Conservation (phyloP, 1,284 basidiomycete species). For the Ceratobasidium papillatum region DNA sequence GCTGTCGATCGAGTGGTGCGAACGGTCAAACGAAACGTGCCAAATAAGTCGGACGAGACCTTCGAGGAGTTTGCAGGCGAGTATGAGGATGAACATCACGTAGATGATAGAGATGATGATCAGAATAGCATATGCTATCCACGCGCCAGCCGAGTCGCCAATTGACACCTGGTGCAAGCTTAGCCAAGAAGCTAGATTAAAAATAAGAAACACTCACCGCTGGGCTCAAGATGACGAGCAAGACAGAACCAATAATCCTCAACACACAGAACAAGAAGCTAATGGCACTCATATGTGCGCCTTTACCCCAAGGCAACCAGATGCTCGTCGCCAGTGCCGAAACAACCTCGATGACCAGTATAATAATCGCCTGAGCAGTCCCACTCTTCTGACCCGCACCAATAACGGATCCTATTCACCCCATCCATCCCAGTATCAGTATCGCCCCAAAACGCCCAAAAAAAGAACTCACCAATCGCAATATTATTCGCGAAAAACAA, state of each 20-base stretch:
- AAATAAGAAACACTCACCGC: slow-evolving; percentile 66
- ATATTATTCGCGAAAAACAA: slow-evolving; percentile 85
- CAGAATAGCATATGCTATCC: slow-evolving; percentile 93
- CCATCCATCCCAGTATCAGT: no score
- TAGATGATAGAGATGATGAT: slow-evolving; percentile 88
- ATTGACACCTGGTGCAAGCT: slow-evolving; percentile 72
- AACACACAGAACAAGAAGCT: slow-evolving; percentile 92
- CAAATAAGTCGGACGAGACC: slow-evolving; percentile 81
- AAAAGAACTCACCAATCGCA: slow-evolving; percentile 61
- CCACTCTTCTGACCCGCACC: slow-evolving; percentile 91
- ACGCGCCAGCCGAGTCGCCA: slow-evolving; percentile 77
- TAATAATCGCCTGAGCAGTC: slow-evolving; percentile 88
- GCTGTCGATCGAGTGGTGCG: slow-evolving; percentile 78
- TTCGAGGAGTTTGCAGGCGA: slow-evolving; percentile 86
- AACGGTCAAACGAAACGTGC: slow-evolving; percentile 84
- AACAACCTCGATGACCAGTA: slow-evolving; percentile 84
- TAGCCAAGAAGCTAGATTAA: slow-evolving; percentile 10
- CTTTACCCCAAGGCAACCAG: slow-evolving; percentile 96
- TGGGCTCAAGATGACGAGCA: slow-evolving; percentile 88
- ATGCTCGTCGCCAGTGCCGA: slow-evolving; percentile 86
- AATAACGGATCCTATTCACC: slow-evolving; percentile 67
- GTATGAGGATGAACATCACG: slow-evolving; percentile 79
- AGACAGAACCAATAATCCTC: slow-evolving; percentile 86
- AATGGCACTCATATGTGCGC: slow-evolving; percentile 93
- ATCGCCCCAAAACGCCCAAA: neutral